Evolutionary conservation across 352 stramenopile species (phyloP).

Genomic region (Pythium folliculosum): DNA sequence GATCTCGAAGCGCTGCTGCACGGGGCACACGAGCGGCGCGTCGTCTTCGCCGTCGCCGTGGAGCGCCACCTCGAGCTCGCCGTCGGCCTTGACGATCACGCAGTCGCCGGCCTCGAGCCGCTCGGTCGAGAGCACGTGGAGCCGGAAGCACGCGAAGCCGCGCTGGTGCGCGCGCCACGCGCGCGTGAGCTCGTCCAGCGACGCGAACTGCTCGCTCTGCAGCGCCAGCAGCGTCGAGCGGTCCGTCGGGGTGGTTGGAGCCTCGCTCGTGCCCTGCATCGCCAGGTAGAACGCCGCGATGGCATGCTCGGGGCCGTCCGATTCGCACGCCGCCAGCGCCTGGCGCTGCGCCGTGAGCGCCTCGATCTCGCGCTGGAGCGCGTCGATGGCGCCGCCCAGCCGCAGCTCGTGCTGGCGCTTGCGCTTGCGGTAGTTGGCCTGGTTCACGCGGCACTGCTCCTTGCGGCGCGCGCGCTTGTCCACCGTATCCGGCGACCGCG

Average conservation of each 20-base stretch:
- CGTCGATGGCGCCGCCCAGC: slow-evolving; percentile 34
- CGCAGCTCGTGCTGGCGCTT: slow-evolving; percentile 50
- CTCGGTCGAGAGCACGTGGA: slow-evolving; percentile 39
- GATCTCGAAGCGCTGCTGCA: slow-evolving; percentile 55
- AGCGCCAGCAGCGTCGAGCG: slow-evolving; percentile 17
- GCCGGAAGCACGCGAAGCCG: slow-evolving; percentile 41
- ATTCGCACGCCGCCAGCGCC: background rate
- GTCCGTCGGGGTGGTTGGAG: background rate
- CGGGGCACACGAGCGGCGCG: slow-evolving; percentile 30
- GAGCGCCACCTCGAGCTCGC: background rate
- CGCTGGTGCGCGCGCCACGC: slow-evolving; percentile 44
- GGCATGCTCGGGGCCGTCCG: background rate
- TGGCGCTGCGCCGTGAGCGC: slow-evolving; percentile 22
- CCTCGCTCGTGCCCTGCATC: background rate
- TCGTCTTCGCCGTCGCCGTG: background rate
- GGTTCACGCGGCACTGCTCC: slow-evolving; percentile 64
- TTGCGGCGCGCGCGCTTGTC: slow-evolving; percentile 47
- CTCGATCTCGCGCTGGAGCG: slow-evolving; percentile 43
- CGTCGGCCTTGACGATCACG: slow-evolving; percentile 29
- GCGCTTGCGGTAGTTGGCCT: slow-evolving; percentile 58
- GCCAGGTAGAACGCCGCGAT: slow-evolving; percentile 17
- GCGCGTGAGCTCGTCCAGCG: slow-evolving; percentile 36
- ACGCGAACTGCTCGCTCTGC: slow-evolving; percentile 44
- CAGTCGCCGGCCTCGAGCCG: slow-evolving; percentile 33
- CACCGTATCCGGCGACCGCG: too few relatives aligned